Conservation (phyloP, 208 protist species). For the Trypanosoma avium region DNA sequence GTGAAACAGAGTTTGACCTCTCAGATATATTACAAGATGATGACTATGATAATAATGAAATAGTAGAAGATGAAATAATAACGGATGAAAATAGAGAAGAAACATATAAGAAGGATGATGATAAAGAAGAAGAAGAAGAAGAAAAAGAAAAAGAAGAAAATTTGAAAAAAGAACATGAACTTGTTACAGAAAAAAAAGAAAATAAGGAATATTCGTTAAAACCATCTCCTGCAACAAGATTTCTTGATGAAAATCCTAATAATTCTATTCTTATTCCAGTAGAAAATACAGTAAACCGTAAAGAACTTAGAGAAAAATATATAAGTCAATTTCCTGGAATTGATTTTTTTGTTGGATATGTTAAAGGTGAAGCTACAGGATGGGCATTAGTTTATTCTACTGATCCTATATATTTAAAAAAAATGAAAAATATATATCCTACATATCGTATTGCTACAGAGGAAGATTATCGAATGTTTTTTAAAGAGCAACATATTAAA, state of each 20-base stretch:
- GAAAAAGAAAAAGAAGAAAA: background rate
- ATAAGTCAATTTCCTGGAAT: slow-evolving; percentile 16
- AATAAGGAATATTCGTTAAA: slow-evolving; percentile 1
- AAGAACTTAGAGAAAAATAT: slow-evolving; percentile 27
- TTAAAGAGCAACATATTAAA: background rate
- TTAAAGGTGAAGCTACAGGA: slow-evolving; percentile 24
- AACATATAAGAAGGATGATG: background rate
- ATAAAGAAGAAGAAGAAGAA: background rate
- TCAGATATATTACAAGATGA: background rate
- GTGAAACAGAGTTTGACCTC: background rate
- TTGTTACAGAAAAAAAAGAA: background rate
- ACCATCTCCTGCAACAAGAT: slow-evolving; percentile 42
- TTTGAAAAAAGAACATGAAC: background rate
- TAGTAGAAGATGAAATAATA: background rate
- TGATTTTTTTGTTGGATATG: slow-evolving; percentile 53
- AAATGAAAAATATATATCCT: slow-evolving; percentile 32
- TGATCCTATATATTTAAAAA: slow-evolving; percentile 27
- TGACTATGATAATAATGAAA: too few relatives aligned
- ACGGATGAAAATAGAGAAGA: background rate
- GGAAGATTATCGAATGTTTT: slow-evolving; percentile 38
- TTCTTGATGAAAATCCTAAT: slow-evolving; percentile 33
- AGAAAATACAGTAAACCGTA: slow-evolving; percentile 28
- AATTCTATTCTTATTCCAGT: slow-evolving; percentile 47
- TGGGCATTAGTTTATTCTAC: slow-evolving; percentile 45
- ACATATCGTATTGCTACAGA: slow-evolving; percentile 28